phyloP scores from a whole-genome alignment of 2,329 filamentous ascomycete genomes.

The Ascochyta koolunga region DNA sequence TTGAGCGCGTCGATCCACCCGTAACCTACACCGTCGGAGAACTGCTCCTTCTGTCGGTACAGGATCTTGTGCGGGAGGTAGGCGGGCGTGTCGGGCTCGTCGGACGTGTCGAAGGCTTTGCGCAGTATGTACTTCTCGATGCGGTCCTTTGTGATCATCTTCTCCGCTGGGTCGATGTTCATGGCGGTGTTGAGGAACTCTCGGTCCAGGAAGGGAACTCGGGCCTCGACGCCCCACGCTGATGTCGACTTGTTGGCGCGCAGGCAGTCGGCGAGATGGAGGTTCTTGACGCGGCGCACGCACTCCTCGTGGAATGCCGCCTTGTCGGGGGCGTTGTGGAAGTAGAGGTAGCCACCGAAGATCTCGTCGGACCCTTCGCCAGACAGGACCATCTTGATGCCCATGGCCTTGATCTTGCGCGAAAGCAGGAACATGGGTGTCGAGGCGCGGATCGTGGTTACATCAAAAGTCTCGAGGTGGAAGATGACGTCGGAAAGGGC shows the following conservation, averaged over 20 bases:
- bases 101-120: constrained; percentile 93
- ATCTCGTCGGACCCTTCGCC: constrained; percentile 98
- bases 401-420: constrained; percentile 99
- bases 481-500: constrained; percentile 97
- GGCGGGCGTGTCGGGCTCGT: constrained; percentile 77
- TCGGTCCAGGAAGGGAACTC: constrained; percentile 98
- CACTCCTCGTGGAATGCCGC: constrained; percentile 95
- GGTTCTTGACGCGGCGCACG: constrained; percentile 91
- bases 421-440: constrained; percentile 98
- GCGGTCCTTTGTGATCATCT: constrained; percentile 79
- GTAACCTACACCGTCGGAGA: constrained; percentile 97
- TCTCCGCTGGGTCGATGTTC: constrained; percentile 92
- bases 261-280: constrained; percentile 94
- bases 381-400: constrained; percentile 98
- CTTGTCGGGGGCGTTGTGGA: constrained; percentile 91
- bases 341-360: constrained; percentile 98
- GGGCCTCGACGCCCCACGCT: constrained; percentile 96
- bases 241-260: constrained; percentile 99
- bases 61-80: constrained; percentile 97
- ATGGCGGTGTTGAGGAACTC: constrained; percentile 91
- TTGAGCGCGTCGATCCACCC: constrained; percentile 98
- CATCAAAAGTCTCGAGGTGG: constrained; percentile 97
- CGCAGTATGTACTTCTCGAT: constrained; percentile 98
- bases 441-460: constrained; percentile 96
- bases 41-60: constrained; percentile 99